Percentiles rank a stretch among this genome's conserved stretches.
Conservation (phyloP, 2,329 filamentous ascomycete genomes). For the Pseudopyrenochaeta lycopersici region DNA sequence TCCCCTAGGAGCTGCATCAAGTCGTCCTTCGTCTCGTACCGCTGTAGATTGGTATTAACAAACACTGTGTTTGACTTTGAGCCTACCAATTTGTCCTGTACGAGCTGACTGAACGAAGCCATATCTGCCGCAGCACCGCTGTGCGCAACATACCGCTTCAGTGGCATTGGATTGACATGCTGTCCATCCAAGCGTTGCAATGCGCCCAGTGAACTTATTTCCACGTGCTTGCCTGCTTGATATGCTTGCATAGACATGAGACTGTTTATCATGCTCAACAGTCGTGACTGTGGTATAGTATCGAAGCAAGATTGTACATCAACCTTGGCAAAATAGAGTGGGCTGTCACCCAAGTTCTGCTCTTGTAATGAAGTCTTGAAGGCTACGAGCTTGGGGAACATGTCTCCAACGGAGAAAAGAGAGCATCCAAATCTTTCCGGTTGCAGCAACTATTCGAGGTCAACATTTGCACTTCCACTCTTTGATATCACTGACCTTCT, state of each 20-base stretch:
- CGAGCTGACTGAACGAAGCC: slow-evolving; percentile 43
- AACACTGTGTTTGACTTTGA: slow-evolving; percentile 73
- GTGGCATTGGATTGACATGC: slow-evolving; percentile 41
- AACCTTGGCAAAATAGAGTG: slow-evolving; percentile 87
- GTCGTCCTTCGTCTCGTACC: slow-evolving; percentile 63
- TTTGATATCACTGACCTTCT: slow-evolving; percentile 65
- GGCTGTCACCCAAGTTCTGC: slow-evolving; percentile 45
- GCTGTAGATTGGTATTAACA: slow-evolving; percentile 72
- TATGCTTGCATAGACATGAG: slow-evolving; percentile 71
- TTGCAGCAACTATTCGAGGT: slow-evolving; percentile 32
- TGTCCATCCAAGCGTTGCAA: slow-evolving; percentile 42
- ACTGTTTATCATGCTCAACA: slow-evolving; percentile 72
- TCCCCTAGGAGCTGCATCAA: slow-evolving; percentile 76
- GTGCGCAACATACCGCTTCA: slow-evolving; percentile 53
- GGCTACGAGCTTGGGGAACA: slow-evolving; percentile 74
- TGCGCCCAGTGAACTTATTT: slow-evolving; percentile 65
- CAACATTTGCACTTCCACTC: neutral
- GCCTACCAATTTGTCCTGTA: slow-evolving; percentile 38
- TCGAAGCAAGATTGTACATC: slow-evolving; percentile 95
- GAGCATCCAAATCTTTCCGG: slow-evolving; percentile 76
- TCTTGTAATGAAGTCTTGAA: slow-evolving; percentile 67
- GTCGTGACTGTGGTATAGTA: slow-evolving; percentile 83
- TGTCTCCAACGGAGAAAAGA: slow-evolving; percentile 81
- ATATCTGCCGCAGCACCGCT: slow-evolving; percentile 43
- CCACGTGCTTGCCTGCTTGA: slow-evolving; percentile 75